phyloP scores from a whole-genome alignment of 345 rosid genomes.

The Camelina sativa region DNA sequence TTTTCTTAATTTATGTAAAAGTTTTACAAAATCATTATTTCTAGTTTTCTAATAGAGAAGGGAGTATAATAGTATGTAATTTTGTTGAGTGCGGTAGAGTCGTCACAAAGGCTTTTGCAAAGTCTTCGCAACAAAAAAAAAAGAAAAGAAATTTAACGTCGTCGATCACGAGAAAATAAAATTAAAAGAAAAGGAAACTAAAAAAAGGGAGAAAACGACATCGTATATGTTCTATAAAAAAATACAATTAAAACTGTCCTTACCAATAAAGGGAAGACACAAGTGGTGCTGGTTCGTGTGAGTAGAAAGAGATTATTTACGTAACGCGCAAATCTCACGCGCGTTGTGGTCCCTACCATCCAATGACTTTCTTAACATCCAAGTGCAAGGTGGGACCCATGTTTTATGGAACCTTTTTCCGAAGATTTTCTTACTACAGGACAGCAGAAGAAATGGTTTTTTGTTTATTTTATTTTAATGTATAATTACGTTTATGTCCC shows the following conservation, averaged over 20 bases:
- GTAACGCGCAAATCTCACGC: constrained; percentile 35
- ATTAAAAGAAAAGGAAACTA: neutral
- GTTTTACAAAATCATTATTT: no score
- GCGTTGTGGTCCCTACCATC: constrained; percentile 29
- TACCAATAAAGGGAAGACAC: constrained; percentile 43
- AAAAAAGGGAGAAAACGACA: constrained; percentile 40
- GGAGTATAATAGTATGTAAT: no score
- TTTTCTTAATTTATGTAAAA: no score
- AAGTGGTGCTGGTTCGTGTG: constrained; percentile 42
- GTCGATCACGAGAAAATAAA: constrained; percentile 16
- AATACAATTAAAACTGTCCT: neutral
- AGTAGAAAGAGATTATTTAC: neutral
- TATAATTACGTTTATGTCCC: no score
- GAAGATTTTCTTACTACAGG: constrained; percentile 21
- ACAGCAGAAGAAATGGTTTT: no score
- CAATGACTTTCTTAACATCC: constrained; percentile 44
- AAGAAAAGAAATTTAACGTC: constrained; percentile 10
- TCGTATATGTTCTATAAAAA: constrained; percentile 39
- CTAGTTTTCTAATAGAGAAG: no score
- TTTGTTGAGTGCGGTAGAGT: neutral
- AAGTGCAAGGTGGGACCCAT: constrained; percentile 38
- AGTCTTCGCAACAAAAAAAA: constrained; percentile 2
- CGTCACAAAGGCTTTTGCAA: constrained; percentile 18
- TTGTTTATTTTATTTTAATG: no score
- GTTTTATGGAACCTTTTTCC: constrained; percentile 40